A percentile compares a stretch with the other conserved stretches of the same genome.
Evolutionary conservation across 192 early-diverging fungal genomes (phyloP).

Genomic region (Lunasporangiospora selenospora): DNA sequence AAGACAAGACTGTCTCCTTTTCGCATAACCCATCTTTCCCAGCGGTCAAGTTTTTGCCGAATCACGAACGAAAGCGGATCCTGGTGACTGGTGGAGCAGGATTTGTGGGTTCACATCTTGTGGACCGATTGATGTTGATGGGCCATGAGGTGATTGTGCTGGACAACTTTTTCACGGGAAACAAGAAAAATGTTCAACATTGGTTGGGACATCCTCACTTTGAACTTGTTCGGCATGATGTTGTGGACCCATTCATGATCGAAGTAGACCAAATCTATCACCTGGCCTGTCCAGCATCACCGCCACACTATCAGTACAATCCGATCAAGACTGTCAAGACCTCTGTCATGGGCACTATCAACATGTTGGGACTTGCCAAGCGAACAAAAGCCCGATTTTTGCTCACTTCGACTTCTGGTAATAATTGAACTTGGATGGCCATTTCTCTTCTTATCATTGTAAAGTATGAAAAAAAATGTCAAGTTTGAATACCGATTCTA

Average conservation of each 20-base stretch:
- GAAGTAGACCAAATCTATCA: conserved; percentile 89
- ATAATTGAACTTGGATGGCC: neutral
- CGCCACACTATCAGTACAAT: conserved; percentile 88
- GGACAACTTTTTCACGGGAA: conserved; percentile 87
- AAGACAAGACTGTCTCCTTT: conserved; percentile 52
- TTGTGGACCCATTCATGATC: conserved; percentile 83
- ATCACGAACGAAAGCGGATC: conserved; percentile 68
- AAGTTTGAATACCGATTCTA: neutral
- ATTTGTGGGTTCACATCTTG: conserved; percentile 86
- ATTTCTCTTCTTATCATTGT: no score
- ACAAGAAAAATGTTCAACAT: conserved; percentile 77
- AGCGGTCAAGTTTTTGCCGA: conserved; percentile 61
- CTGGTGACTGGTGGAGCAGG: conserved; percentile 89
- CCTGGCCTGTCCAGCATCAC: conserved; percentile 87
- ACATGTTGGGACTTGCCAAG: conserved; percentile 87
- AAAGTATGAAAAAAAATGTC: no score
- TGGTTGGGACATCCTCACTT: conserved; percentile 88
- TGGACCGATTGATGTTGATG: conserved; percentile 82
- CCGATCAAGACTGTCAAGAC: conserved; percentile 89
- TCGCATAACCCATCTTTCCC: conserved; percentile 56
- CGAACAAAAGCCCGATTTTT: conserved; percentile 80
- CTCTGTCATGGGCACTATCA: conserved; percentile 83
- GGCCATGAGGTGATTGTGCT: conserved; percentile 82
- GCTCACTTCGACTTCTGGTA: conserved; percentile 81
- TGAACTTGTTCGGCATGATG: conserved; percentile 82